Conservation (phyloP, 2,329 filamentous ascomycete genomes). For the Cladophialophora yegresii region DNA sequence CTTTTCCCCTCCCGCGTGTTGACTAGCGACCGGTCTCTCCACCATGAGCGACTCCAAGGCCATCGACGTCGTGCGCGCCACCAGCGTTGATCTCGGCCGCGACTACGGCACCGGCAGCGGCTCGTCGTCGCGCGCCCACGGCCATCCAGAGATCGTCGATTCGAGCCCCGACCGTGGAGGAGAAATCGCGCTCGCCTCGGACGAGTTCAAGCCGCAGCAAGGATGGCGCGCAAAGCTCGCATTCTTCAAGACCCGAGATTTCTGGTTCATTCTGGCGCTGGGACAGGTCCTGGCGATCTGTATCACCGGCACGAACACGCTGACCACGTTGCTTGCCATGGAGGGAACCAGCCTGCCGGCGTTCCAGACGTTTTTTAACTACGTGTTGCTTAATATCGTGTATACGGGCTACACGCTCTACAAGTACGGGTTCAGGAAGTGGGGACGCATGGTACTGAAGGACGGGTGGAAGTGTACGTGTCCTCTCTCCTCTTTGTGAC, state of each 20-base stretch:
- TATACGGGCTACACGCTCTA: constrained; percentile 80
- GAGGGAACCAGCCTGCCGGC: constrained; percentile 80
- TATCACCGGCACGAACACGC: constrained; percentile 91
- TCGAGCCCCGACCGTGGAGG: constrained; percentile 28
- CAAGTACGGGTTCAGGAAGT: constrained; percentile 73
- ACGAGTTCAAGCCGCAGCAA: constrained; percentile 47
- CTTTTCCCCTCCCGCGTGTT: no score
- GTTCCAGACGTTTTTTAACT: constrained; percentile 96
- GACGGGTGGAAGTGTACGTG: constrained; percentile 81
- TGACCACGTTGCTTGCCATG: constrained; percentile 71
- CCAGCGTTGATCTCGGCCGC: constrained; percentile 30
- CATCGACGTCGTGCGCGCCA: constrained; percentile 27
- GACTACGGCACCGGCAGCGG: constrained; percentile 24
- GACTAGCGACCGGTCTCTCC: background rate
- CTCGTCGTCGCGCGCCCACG: constrained; percentile 38
- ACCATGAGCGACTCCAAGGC: constrained; percentile 33
- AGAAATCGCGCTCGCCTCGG: constrained; percentile 41
- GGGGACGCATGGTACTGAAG: constrained; percentile 61
- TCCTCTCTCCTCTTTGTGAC: background rate
- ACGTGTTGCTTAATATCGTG: constrained; percentile 76
- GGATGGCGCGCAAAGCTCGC: constrained; percentile 53
- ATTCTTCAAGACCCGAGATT: constrained; percentile 81
- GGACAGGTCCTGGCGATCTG: constrained; percentile 85
- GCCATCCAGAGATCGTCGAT: constrained; percentile 42
- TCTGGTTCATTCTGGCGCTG: constrained; percentile 78